These are phyloP conservation scores for Penicillium glabrum DNA, from an alignment of 2,329 filamentous ascomycete genomes.

Conservation along the genomic window DNA sequence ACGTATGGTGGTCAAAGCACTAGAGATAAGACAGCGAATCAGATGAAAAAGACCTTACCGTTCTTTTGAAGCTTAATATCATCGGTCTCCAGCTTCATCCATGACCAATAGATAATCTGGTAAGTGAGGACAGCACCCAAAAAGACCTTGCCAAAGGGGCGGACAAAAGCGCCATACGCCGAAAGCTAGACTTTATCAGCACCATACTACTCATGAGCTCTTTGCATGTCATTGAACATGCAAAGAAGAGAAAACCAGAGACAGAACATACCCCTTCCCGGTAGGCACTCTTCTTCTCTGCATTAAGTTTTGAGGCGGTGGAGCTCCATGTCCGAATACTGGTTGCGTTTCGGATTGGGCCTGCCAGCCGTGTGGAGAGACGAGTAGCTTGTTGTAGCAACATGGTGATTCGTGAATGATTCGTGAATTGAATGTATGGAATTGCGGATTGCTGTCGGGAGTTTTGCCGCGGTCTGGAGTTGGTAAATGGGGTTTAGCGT, in stretches of 20 bases:
- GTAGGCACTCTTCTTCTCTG: conserved; percentile 22
- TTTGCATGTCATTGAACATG: background rate
- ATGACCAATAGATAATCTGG: conserved; percentile 49
- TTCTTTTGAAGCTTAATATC: conserved; percentile 45
- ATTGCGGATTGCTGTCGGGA: conserved; percentile 1
- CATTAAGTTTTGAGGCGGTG: conserved; percentile 8
- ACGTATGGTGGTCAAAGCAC: too few species aligned
- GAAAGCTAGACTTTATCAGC: conserved; percentile 30
- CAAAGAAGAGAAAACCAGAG: background rate
- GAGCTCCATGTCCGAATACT: conserved; percentile 7
- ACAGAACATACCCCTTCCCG: conserved; percentile 29
- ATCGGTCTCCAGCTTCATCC: conserved; percentile 50
- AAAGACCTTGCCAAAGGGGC: conserved; percentile 50
- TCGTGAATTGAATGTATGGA: background rate
- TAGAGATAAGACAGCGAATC: too few species aligned
- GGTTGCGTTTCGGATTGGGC: background rate
- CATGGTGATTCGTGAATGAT: conserved; percentile 3
- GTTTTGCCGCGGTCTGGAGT: conserved; percentile 6
- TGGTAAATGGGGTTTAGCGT: conserved; percentile 12
- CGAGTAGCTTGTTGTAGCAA: conserved; percentile 8
- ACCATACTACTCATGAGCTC: background rate
- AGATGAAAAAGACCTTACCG: conserved; percentile 18
- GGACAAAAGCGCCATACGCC: conserved; percentile 40
- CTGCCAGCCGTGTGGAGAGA: background rate
- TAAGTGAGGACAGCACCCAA: conserved; percentile 50